These are phyloP conservation scores for Herpetomonas tarakana DNA, from an alignment of 208 protist genomes.

Conservation along the genomic window DNA sequence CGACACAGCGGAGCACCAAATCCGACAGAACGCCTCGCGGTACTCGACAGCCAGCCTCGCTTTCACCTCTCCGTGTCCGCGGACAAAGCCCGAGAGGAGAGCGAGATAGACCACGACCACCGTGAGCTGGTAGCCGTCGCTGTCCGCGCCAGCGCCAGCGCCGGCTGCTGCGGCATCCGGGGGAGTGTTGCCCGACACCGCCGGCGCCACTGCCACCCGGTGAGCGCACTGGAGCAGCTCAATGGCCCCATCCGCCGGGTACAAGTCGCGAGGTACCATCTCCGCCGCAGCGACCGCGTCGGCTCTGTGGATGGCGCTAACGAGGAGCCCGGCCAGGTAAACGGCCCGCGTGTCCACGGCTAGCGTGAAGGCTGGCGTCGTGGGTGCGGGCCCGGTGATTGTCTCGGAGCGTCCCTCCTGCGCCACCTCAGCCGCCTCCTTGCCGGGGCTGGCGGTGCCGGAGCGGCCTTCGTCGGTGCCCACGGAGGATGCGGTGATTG, in stretches of 20 bases:
- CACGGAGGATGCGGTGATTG: background rate
- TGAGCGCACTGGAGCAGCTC: background rate
- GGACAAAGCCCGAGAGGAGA: constrained; percentile 38
- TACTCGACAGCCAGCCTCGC: constrained; percentile 22
- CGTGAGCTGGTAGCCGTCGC: constrained; percentile 9
- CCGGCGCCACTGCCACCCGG: background rate
- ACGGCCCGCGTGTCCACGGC: constrained; percentile 4
- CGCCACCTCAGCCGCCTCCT: background rate
- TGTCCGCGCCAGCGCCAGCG: background rate
- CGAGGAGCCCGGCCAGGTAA: constrained; percentile 31
- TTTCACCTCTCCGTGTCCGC: constrained; percentile 48
- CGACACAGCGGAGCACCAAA: constrained; percentile 41
- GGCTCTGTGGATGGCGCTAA: constrained; percentile 18
- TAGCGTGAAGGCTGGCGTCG: background rate
- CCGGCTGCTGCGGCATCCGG: background rate
- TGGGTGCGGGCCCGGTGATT: too few relatives aligned
- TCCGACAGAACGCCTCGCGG: constrained; percentile 25
- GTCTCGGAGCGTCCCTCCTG: too few relatives aligned
- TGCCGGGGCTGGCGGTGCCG: background rate
- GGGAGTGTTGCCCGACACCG: background rate
- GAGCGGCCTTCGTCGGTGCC: background rate
- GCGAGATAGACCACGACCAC: constrained; percentile 39
- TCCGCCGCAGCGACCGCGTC: constrained; percentile 2
- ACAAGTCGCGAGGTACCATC: background rate
- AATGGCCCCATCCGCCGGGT: background rate